Conservation (phyloP, 495 filamentous ascomycete genomes). For the Letharia columbiana region DNA sequence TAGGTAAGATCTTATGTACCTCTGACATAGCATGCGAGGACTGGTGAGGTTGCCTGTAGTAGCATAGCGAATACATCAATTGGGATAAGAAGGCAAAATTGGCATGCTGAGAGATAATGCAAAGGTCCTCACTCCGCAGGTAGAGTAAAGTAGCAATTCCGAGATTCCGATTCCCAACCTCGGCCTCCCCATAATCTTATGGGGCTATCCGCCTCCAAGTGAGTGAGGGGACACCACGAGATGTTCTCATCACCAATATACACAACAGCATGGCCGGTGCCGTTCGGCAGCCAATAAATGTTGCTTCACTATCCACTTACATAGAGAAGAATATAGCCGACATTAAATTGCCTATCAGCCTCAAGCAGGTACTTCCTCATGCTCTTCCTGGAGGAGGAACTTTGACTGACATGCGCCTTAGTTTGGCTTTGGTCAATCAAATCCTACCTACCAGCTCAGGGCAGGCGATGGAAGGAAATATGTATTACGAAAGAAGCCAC, state of each 20-base stretch:
- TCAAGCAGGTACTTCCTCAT: conserved; percentile 65
- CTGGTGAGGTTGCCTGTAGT: background rate
- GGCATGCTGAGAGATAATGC: background rate
- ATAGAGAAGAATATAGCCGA: conserved; percentile 64
- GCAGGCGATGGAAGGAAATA: conserved; percentile 56
- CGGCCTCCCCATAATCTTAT: background rate
- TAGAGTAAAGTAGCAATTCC: background rate
- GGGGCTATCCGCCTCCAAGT: background rate
- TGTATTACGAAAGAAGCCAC: conserved; percentile 93
- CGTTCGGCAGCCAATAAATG: conserved; percentile 81
- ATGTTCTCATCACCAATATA: conserved; percentile 11
- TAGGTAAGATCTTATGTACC: no score
- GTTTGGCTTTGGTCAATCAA: conserved; percentile 96
- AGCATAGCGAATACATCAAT: background rate
- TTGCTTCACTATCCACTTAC: conserved; percentile 67
- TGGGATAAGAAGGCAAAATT: background rate
- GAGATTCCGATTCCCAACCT: background rate
- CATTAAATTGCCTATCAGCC: conserved; percentile 69
- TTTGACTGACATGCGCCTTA: conserved; percentile 30
- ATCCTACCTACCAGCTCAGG: conserved; percentile 88
- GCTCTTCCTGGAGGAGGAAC: background rate
- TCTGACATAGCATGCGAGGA: no score
- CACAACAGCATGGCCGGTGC: conserved; percentile 64
- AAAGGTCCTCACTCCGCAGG: no score
- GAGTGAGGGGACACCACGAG: background rate